phyloP scores from a whole-genome alignment of 352 stramenopile genomes.

The Lagenidium sp. region DNA sequence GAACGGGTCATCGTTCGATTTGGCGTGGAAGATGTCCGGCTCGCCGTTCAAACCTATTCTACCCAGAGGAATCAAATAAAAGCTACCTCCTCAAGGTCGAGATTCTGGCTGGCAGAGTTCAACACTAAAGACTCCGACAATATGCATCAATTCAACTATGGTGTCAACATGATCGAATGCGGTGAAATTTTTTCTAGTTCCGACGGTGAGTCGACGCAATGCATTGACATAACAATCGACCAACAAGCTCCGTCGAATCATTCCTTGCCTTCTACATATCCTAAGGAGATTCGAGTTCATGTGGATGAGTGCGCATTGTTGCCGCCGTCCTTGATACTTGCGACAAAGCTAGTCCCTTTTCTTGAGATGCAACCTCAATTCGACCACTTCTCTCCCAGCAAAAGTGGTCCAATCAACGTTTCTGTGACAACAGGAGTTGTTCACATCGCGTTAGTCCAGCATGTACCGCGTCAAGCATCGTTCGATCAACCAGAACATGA shows the following conservation, averaged over 20 bases:
- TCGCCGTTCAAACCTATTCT: conserved; percentile 33
- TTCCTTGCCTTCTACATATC: conserved; percentile 3
- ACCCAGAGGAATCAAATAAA: conserved; percentile 45
- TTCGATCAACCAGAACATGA: no score
- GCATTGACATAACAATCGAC: conserved; percentile 37
- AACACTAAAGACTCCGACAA: neutral
- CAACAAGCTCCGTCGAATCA: conserved; percentile 11
- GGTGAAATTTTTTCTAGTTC: conserved; percentile 23
- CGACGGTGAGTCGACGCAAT: conserved; percentile 5
- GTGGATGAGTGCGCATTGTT: conserved; percentile 48
- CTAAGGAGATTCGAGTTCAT: conserved; percentile 50
- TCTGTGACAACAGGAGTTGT: conserved; percentile 60
- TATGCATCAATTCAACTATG: neutral
- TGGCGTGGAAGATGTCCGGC: conserved; percentile 23
- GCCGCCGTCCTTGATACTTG: conserved; percentile 37
- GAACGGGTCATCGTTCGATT: conserved; percentile 31
- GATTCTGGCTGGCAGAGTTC: conserved; percentile 42
- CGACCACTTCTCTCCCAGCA: conserved; percentile 19
- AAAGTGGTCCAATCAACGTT: conserved; percentile 23
- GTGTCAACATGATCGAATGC: conserved; percentile 17
- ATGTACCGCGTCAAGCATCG: conserved; percentile 1
- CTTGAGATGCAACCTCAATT: conserved; percentile 31
- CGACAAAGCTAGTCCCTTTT: conserved; percentile 34
- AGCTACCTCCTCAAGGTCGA: conserved; percentile 22
- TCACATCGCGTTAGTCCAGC: conserved; percentile 45